Base-by-base conservation (phyloP, 2,329 filamentous ascomycete species). In the Exophiala dermatitidis region DNA sequence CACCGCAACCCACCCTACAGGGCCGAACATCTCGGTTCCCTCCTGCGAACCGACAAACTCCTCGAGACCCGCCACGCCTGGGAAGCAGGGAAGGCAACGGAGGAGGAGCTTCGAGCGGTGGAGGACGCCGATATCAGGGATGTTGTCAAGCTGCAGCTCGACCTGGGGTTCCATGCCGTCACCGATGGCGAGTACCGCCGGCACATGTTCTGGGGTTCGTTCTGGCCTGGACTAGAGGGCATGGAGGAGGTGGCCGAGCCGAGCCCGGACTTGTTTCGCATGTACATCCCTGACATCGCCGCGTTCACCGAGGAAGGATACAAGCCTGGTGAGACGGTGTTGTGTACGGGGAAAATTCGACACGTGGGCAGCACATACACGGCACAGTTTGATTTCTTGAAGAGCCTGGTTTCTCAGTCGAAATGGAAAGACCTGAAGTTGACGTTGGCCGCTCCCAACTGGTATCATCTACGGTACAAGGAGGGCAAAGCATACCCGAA, bases 11-110 rank as follows among this genome's bases (percentile, higher is more conserved):
- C 80, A 41, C 84, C 82, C 47, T 88, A 86, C 70, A 79, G 85
- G 65, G 83, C 83, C 56, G 85, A 88, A 69, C 85, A 88, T 61
- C 77, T 86, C 53, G 85, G 85, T 48, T 87, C 84, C 12, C 74
- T 88, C 36, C 78, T 87, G 53, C 82, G 85, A 28, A 83, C 85
- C 1, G 68, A 79, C 46, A 71, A 77, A 48, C 77, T 88, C 28
- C 74, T 85, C n/a, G 72, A 79, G 38, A 78, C 79, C 48, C 76
- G 85, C 67, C 72, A 76, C 60, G 67, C 78, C 66, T 68, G 76
- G 56, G 74, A 83, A 59, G 77, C 80, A 50, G 79, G 80, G 53
- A 71, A 78, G 60, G 66, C 77, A 40, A 70, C 74, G 5, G 65
- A 73, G 43, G 72, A 78, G n/a, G 76, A 83, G 55, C 76, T 90